Conservation (phyloP, 805 yeast species). For the Yamadazyma kitorensis region DNA sequence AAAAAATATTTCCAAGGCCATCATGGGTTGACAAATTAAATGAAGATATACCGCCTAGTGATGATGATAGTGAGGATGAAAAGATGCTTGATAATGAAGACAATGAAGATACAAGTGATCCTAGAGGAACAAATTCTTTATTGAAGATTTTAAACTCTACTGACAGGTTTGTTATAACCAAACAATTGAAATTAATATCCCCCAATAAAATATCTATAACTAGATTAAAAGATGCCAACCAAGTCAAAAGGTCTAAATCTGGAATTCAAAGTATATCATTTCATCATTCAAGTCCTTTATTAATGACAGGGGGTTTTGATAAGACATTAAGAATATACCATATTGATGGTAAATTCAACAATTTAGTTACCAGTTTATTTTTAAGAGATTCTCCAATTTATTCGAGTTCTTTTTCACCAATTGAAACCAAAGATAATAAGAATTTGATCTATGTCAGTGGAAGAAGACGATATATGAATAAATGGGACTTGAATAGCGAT, state of each 20-base stretch:
- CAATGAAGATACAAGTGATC: conserved; percentile 15
- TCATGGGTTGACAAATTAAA: conserved; percentile 61
- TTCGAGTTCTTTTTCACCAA: conserved; percentile 60
- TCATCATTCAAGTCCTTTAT: conserved; percentile 80
- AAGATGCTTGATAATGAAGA: conserved; percentile 25
- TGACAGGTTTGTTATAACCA: conserved; percentile 38
- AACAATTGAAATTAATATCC: conserved; percentile 58
- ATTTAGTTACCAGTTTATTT: conserved; percentile 77
- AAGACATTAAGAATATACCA: conserved; percentile 82
- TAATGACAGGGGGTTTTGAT: conserved; percentile 92
- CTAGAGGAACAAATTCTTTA: conserved; percentile 28
- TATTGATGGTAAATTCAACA: conserved; percentile 82
- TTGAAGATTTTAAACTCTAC: conserved; percentile 30
- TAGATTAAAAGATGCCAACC: conserved; percentile 86
- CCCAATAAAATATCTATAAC: conserved; percentile 69
- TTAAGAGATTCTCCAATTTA: conserved; percentile 78
- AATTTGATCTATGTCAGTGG: conserved; percentile 79
- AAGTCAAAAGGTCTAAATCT: conserved; percentile 61
- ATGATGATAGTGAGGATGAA: conserved; percentile 16
- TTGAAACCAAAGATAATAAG: conserved; percentile 19
- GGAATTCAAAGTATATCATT: conserved; percentile 85
- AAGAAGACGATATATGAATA: conserved; percentile 85
- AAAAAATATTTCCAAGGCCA: conserved; percentile 77
- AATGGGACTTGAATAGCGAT: conserved; percentile 78
- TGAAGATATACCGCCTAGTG: conserved; percentile 27